Base-by-base conservation (phyloP, 306 rosid genomes). In the Vicia sativa region DNA sequence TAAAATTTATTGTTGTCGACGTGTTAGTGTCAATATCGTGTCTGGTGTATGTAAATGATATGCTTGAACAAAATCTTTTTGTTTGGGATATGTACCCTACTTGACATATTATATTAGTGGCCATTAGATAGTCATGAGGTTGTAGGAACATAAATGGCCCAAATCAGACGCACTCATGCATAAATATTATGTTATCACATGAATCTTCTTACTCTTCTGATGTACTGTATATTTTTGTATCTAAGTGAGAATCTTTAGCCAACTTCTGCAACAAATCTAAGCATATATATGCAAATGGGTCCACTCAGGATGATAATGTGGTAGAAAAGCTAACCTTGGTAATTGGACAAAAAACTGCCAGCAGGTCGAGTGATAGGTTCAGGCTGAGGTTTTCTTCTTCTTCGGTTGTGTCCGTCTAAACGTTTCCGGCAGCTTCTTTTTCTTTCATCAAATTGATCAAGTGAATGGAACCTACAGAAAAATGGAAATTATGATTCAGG, bases 341-440 rank as follows among this genome's bases (percentile, higher is more conserved):
- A 83, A 72, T 59, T 61, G 25, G 87, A 71, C 64, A 72, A 74
- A 68, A 80, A 82, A 53, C 79, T 74, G 61, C 82, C 88, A 21
- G 82, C 87, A 21, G 84, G 77, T 73, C 78, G 14, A 12, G 77
- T 41, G 41, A 79, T 43, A 37, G 87, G 56, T 21, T 79, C 87
- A 0, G 82, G 79, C 23, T 81, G 96, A 23, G 89, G 83, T 78
- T 90, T 87, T 79, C 95, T 85, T 72, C 95, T 79, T 34, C 91
- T 81, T 63, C 82, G 68, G 80, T 90, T 90, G 74, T 90, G 95
- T 48, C 91, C 90, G 66, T 82, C 96, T 64, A 90, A 86, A 46
- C 96, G 89, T 53, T 84, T 90, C 73, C 96, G 72, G 78, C 96
- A 87, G 77, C 91, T 90, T 61, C 96, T 79, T 57, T 90, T 90